Evolutionary conservation across 768 basidiomycete genomes (phyloP), one percentile per base, ranked within the genome.

Genomic region (Leccinum subgranulosum): DNA sequence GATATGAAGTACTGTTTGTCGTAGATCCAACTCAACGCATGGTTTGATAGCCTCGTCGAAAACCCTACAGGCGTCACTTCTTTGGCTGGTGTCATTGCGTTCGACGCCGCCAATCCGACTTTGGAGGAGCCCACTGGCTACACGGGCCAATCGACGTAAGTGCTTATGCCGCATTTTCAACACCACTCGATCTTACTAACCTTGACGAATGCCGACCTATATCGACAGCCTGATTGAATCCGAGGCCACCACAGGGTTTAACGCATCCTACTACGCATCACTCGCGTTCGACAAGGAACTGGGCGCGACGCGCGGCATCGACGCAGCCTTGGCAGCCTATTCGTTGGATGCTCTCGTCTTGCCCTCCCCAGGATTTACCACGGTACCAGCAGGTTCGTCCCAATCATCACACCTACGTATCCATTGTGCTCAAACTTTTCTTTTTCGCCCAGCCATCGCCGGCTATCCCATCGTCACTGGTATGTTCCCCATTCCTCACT

Each of bases 21-120:
- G 4, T 46, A 86, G 85, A 70, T 83, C n/a, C 76, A 85, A 64
- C 61, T 88, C 6, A 73, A 83, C 51, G 69, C 67, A 6, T 87
- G 81, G 60, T 79, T 79, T 28, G 63, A 75, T 10, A 68, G 66
- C 9, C 72, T 87, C 11, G 47, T 80, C 3, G 63, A 76, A 28
- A 83, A 84, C 39, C 86, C 86, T 0, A 79, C 84, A 0, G 83
- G 83, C 1, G 85, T 87, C n/a, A 69, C 76, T 43, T 82, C 69
- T 25, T 75, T 87, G 11, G 84, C 79, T 6, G 83, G 84, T 55
- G 65, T 87, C 29, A 86, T 87, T 41, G 64, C 66, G 27, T 86
- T 85, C 69, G 77, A 88, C 64, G 66, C 76, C 39, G 74, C 72
- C 4, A 77, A 87, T 57, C 75, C 81, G 4, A 68, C 71, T 7